Percentiles rank a stretch among this genome's conserved stretches.
phyloP scores from a whole-genome alignment of 352 stramenopile species.

The Detonula confervacea region DNA sequence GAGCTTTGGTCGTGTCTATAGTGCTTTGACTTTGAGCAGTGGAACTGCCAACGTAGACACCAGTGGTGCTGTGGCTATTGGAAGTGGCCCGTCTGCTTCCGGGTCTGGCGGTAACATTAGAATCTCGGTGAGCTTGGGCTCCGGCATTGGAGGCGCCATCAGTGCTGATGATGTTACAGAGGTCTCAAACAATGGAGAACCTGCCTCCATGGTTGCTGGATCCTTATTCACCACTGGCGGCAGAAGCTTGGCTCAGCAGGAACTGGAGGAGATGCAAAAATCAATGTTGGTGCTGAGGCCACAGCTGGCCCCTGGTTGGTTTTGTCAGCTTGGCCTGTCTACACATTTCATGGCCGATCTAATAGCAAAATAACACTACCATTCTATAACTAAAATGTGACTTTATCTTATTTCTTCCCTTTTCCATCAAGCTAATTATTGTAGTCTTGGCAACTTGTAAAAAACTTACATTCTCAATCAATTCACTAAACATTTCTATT shows the following conservation, averaged over 20 bases:
- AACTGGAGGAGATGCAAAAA: slow-evolving; percentile 8
- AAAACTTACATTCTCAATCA: too few relatives aligned
- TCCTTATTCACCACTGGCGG: slow-evolving; percentile 2
- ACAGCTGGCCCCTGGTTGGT: too few relatives aligned
- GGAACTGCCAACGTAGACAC: slow-evolving; percentile 64
- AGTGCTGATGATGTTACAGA: slow-evolving; percentile 15
- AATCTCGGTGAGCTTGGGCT: slow-evolving; percentile 26
- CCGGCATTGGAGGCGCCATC: slow-evolving; percentile 21
- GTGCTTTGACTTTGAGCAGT: slow-evolving; percentile 66
- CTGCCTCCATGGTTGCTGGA: slow-evolving; percentile 3
- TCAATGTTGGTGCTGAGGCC: neutral
- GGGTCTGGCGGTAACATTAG: slow-evolving; percentile 23
- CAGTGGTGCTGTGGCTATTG: slow-evolving; percentile 46
- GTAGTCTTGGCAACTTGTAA: too few relatives aligned
- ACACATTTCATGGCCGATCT: too few relatives aligned
- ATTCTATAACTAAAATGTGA: too few relatives aligned
- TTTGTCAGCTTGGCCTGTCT: too few relatives aligned
- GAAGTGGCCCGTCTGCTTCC: slow-evolving; percentile 32
- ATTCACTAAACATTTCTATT: too few relatives aligned
- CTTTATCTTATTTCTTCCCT: too few relatives aligned
- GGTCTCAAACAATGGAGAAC: slow-evolving; percentile 12
- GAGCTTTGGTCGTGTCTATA: slow-evolving; percentile 60
- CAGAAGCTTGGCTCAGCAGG: neutral
- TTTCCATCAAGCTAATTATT: too few relatives aligned
- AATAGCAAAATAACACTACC: too few relatives aligned